These are phyloP conservation scores for Rubia balearica DNA, from an alignment of 305 asterid species.

Conservation along the genomic window DNA sequence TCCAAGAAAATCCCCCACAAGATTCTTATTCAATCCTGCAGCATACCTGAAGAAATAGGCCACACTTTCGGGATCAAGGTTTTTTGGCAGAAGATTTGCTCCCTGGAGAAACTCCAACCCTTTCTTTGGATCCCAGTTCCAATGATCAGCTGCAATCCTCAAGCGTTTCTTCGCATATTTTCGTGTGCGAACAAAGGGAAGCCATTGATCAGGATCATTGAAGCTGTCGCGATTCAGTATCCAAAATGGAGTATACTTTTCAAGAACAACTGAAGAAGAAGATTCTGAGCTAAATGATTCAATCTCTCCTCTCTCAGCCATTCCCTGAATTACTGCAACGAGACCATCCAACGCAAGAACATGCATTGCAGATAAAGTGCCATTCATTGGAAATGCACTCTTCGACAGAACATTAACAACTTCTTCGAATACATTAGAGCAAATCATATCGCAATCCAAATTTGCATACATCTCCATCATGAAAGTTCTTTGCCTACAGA, in stretches of 20 bases:
- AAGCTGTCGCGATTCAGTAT: constrained; percentile 88
- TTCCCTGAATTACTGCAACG: constrained; percentile 93
- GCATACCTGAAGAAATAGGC: constrained; percentile 97
- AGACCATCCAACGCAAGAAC: constrained; percentile 97
- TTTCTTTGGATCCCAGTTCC: constrained; percentile 94
- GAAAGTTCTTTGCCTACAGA: constrained; percentile 84
- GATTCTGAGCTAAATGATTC: constrained; percentile 62
- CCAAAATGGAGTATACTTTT: constrained; percentile 90
- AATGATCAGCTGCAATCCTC: constrained; percentile 98
- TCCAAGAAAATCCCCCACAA: constrained; percentile 94
- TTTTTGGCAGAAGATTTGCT: constrained; percentile 88
- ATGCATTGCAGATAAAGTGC: constrained; percentile 91
- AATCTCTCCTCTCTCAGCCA: constrained; percentile 94
- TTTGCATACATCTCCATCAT: constrained; percentile 94
- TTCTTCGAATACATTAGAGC: constrained; percentile 88
- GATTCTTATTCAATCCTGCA: constrained; percentile 92
- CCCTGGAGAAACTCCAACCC: constrained; percentile 98
- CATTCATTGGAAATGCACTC: constrained; percentile 91
- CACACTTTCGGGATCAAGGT: constrained; percentile 98
- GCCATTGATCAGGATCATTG: constrained; percentile 82
- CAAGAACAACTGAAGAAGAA: constrained; percentile 43
- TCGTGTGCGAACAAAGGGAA: constrained; percentile 75
- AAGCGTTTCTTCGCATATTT: constrained; percentile 86
- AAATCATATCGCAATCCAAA: constrained; percentile 92
- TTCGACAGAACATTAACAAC: constrained; percentile 83